Evolutionary conservation across 2,329 filamentous ascomycete species (phyloP), one percentile per base, ranked within the genome.

Genomic region (Lachnellula cervina): DNA sequence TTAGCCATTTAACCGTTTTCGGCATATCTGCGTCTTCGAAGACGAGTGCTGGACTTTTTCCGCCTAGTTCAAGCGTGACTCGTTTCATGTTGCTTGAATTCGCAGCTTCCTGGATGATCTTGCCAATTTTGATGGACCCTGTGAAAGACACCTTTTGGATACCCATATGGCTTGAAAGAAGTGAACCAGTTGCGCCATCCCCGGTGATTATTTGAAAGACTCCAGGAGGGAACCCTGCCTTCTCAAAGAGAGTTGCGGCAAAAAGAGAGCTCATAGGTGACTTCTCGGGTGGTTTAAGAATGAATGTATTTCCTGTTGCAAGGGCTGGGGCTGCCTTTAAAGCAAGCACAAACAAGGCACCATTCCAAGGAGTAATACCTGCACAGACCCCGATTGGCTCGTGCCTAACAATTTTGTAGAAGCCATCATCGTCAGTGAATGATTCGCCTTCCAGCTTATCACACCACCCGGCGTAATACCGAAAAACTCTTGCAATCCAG

Each of bases 321-420:
- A 87, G 71, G 0, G 82, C 82, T 0, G 82, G 80, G 2, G 80
- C 82, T 28, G 83, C 69, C 68, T 86, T 86, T 44, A 77, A 70
- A 69, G 68, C 66, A 19, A 78, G 71, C 56, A 77, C 74, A 2
- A 74, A 55, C 3, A 81, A 61, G 0, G 79, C 74, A 0, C 72
- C 73, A 58, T 83, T 83, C 78, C 80, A 83, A 0, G 80, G 80
- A 42, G 81, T 79, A 1, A 71, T 67, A 16, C 71, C 68, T 55
- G 71, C 59, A 43, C 74, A 65, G 61, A 77, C 76, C 5, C 76
- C 76, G n/a, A n/a, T n/a, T n/a, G n/a, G n/a, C n/a, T n/a, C n/a
- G n/a, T n/a, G n/a, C n/a, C n/a, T n/a, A n/a, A n/a, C n/a, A n/a
- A n/a, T n/a, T n/a, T n/a, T n/a, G n/a, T n/a, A n/a, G n/a, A n/a